phyloP scores from a whole-genome alignment of 257 asterid genomes.

The Solanum medicagineum region DNA sequence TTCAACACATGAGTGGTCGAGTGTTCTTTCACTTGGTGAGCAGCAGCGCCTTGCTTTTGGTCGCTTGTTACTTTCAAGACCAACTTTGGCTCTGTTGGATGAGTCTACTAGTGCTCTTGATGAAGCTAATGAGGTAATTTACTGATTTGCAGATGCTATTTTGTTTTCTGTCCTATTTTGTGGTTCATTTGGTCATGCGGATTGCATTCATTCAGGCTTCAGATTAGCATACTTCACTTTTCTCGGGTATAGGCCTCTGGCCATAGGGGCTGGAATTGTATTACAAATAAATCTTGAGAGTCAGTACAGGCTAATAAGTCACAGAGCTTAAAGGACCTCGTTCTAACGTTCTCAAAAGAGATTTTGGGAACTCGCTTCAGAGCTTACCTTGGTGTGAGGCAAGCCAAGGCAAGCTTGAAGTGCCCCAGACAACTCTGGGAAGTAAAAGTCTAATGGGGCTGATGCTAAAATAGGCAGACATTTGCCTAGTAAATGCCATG shows the following conservation, averaged over 20 bases:
- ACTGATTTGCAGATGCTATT: not conserved
- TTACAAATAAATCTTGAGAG: not conserved
- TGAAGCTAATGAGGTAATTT: slow-evolving; percentile 70
- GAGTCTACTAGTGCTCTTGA: slow-evolving; percentile 87
- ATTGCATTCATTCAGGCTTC: not conserved
- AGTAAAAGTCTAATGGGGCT: not conserved
- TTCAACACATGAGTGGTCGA: slow-evolving; percentile 60
- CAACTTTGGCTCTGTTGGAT: slow-evolving; percentile 54
- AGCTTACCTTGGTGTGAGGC: not conserved
- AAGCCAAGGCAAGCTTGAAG: not conserved
- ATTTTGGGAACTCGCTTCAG: not conserved
- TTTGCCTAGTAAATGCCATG: not conserved
- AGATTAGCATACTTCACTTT: not conserved
- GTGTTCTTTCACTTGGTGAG: slow-evolving; percentile 83
- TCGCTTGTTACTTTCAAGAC: slow-evolving; percentile 63
- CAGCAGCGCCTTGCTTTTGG: slow-evolving; percentile 86
- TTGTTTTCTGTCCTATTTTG: not conserved
- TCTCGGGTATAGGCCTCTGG: not conserved
- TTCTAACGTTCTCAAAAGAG: not conserved
- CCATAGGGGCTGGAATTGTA: not conserved
- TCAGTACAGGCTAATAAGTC: not conserved
- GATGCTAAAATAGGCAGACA: not conserved
- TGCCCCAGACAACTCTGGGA: not conserved
- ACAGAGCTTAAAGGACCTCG: not conserved
- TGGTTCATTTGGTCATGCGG: not conserved